A percentile compares a stretch with the other conserved stretches of the same genome.
phyloP scores from a whole-genome alignment of 345 rosid species.

The Ailanthus altissimus region DNA sequence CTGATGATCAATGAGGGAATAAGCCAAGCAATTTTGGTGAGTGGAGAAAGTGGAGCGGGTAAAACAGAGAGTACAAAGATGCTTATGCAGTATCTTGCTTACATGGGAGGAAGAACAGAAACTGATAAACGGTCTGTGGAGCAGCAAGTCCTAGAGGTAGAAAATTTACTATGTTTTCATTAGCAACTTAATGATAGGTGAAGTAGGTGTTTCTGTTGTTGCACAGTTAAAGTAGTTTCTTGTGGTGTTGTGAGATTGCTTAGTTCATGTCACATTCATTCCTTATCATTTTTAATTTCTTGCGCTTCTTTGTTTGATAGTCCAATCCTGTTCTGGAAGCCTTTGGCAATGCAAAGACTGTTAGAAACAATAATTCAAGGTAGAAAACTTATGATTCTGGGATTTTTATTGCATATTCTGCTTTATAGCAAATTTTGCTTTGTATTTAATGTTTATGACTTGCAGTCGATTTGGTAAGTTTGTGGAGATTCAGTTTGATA shows the following conservation, averaged over 20 bases:
- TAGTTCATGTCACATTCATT: slow-evolving; percentile 6
- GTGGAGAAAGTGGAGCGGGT: slow-evolving; percentile 99
- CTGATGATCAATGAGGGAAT: slow-evolving; percentile 84
- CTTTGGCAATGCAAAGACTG: slow-evolving; percentile 98
- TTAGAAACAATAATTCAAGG: slow-evolving; percentile 98
- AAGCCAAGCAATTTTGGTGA: slow-evolving; percentile 92
- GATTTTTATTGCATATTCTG: slow-evolving; percentile 15
- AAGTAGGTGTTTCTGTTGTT: slow-evolving; percentile 17
- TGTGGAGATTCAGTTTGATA: slow-evolving; percentile 93
- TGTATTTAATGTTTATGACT: slow-evolving; percentile 25
- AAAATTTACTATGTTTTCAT: slow-evolving; percentile 4
- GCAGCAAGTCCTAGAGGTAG: slow-evolving; percentile 96
- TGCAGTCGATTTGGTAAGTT: slow-evolving; percentile 98
- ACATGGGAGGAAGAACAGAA: slow-evolving; percentile 88
- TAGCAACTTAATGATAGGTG: slow-evolving; percentile 12
- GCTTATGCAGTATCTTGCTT: slow-evolving; percentile 94
- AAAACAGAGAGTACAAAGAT: slow-evolving; percentile 98
- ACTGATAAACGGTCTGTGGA: slow-evolving; percentile 84
- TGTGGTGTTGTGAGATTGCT: slow-evolving; percentile 11
- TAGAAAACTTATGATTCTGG: slow-evolving; percentile 26
- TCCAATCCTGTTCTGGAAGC: slow-evolving; percentile 99
- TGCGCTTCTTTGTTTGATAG: slow-evolving; percentile 42
- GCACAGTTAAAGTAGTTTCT: background rate
- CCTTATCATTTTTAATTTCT: background rate
- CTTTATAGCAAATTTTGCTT: slow-evolving; percentile 16